Conservation (phyloP, 371 early-diverging fungal species). For the Capniomyces stellatus region DNA sequence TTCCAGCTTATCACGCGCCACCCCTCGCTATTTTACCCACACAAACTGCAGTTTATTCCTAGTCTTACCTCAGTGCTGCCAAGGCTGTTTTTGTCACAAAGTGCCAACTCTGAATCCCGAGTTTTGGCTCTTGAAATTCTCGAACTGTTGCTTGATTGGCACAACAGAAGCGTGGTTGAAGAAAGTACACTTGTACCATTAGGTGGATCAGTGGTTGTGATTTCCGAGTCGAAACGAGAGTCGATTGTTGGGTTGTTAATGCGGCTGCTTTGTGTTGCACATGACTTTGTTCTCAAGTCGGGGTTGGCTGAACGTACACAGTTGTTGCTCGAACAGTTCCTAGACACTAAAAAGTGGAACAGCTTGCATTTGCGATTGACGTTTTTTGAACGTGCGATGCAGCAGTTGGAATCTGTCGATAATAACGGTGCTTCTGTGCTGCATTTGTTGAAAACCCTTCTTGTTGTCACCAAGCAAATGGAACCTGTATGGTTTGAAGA, state of each 20-base stretch:
- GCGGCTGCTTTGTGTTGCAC: constrained; percentile 23
- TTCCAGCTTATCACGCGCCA: constrained; percentile 84
- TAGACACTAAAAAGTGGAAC: constrained; percentile 17
- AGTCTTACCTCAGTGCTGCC: constrained; percentile 70
- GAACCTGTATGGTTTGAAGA: constrained; percentile 25
- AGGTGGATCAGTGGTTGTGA: constrained; percentile 1
- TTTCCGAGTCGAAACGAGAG: constrained; percentile 19
- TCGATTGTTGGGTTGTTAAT: constrained; percentile 22
- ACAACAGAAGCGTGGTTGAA: constrained; percentile 34
- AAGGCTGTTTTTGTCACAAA: constrained; percentile 68
- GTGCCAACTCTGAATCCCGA: constrained; percentile 70
- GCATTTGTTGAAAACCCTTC: constrained; percentile 20
- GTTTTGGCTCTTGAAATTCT: constrained; percentile 75
- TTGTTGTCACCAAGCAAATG: constrained; percentile 18
- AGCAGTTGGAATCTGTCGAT: constrained; percentile 13
- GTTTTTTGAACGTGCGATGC: constrained; percentile 25
- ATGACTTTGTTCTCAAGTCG: constrained; percentile 21
- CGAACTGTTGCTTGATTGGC: constrained; percentile 80
- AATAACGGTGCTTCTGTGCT: constrained; percentile 6
- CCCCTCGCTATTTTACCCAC: constrained; percentile 69
- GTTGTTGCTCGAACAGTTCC: constrained; percentile 12
- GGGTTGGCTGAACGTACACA: constrained; percentile 18
- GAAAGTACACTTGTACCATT: not conserved
- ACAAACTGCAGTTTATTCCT: constrained; percentile 71
- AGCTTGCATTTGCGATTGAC: constrained; percentile 20